Percentiles rank a stretch among this genome's conserved stretches.
These are phyloP conservation scores for Ganoderma meredithae DNA, from an alignment of 1,284 basidiomycete genomes.

Conservation along the genomic window DNA sequence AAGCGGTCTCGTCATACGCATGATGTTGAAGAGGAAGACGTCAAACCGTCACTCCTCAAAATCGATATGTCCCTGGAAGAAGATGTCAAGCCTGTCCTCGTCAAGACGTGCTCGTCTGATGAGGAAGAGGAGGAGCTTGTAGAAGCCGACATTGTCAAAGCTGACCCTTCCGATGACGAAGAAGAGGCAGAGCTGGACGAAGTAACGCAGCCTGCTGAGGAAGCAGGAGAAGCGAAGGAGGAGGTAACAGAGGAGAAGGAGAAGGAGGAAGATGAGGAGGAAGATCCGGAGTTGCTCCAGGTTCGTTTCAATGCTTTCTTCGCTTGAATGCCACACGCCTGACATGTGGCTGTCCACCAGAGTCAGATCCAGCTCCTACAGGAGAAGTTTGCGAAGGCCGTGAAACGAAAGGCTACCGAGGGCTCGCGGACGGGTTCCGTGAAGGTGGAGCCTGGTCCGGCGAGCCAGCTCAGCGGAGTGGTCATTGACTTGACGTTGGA, in stretches of 20 bases:
- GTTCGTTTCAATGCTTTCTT: background rate
- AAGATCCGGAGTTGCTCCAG: conserved; percentile 10
- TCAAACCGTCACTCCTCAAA: conserved; percentile 3
- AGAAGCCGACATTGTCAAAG: conserved; percentile 8
- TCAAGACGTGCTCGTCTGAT: conserved; percentile 7
- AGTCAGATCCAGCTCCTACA: conserved; percentile 12
- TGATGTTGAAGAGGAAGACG: conserved; percentile 5
- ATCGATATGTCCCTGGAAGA: background rate
- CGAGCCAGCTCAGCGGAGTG: background rate
- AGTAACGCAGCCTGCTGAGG: background rate
- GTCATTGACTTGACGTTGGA: conserved; percentile 10
- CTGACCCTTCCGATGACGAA: conserved; percentile 1
- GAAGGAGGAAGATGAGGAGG: background rate
- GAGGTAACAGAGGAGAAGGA: background rate
- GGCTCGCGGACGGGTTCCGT: background rate
- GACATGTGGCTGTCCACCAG: background rate
- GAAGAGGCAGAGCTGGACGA: conserved; percentile 7
- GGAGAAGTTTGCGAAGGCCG: conserved; percentile 1
- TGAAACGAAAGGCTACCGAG: background rate
- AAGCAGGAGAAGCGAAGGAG: background rate
- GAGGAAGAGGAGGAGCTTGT: conserved; percentile 6
- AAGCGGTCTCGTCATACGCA: background rate
- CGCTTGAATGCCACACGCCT: background rate
- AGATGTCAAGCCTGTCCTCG: conserved; percentile 8
- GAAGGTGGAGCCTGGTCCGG: conserved; percentile 11